Conservation (phyloP, 192 early-diverging fungal species). For the Backusella psychrophila region DNA sequence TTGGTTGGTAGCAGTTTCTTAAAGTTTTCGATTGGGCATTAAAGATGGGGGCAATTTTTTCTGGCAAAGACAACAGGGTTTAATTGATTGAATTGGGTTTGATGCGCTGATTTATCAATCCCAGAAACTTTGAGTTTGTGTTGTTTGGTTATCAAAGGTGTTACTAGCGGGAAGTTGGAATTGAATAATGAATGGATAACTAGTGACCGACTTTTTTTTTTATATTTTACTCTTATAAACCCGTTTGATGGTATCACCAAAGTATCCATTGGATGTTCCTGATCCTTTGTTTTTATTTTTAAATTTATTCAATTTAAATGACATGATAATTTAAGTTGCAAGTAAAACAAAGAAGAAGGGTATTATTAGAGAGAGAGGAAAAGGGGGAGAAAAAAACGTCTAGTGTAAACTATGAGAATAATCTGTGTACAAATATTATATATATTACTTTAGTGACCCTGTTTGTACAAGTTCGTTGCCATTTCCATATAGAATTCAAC, state of each 20-base stretch:
- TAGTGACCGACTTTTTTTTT: too few relatives aligned
- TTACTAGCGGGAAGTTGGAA: slow-evolving; percentile 34
- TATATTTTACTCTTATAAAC: slow-evolving; percentile 53
- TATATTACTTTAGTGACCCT: slow-evolving; percentile 22
- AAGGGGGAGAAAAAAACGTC: neutral
- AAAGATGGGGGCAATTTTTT: slow-evolving; percentile 28
- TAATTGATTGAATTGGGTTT: slow-evolving; percentile 34
- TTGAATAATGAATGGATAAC: too few relatives aligned
- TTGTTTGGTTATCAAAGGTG: slow-evolving; percentile 24
- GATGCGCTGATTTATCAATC: slow-evolving; percentile 40
- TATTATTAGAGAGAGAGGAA: neutral
- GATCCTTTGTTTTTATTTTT: neutral
- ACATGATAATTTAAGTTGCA: neutral
- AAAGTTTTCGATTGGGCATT: slow-evolving; percentile 27
- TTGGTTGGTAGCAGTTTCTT: slow-evolving; percentile 89
- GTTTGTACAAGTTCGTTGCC: slow-evolving; percentile 27
- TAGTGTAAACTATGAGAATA: neutral
- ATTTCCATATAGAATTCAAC: slow-evolving; percentile 32
- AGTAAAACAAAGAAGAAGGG: neutral
- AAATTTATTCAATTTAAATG: neutral
- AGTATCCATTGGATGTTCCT: neutral
- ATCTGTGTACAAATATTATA: neutral
- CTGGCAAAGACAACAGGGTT: slow-evolving; percentile 30
- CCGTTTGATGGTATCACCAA: too few relatives aligned
- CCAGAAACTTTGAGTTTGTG: slow-evolving; percentile 20